These are phyloP conservation scores for Penicillium hordei DNA, from an alignment of 2,329 filamentous ascomycete genomes.

Conservation along the genomic window DNA sequence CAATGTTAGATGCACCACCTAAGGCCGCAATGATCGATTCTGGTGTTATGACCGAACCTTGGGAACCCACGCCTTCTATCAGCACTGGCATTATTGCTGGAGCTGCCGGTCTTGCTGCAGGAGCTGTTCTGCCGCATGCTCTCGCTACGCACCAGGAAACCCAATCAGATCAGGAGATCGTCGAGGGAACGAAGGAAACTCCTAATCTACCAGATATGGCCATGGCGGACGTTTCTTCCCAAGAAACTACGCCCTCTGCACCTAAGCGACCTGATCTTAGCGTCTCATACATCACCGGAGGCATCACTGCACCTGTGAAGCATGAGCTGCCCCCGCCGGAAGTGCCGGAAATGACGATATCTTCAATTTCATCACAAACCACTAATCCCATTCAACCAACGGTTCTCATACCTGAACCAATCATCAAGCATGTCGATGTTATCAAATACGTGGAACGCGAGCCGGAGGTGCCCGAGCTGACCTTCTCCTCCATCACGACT, in stretches of 20 bases:
- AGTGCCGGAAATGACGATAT: slow-evolving; percentile 31
- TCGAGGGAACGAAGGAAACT: slow-evolving; percentile 17
- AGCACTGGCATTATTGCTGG: slow-evolving; percentile 7
- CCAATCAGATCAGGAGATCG: slow-evolving; percentile 19
- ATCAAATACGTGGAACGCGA: slow-evolving; percentile 12
- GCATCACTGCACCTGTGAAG: slow-evolving; percentile 32
- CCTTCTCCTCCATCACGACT: slow-evolving; percentile 31
- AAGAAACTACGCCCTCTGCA: slow-evolving; percentile 38
- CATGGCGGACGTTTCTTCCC: slow-evolving; percentile 34
- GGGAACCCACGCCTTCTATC: slow-evolving; percentile 41
- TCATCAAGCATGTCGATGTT: slow-evolving; percentile 11
- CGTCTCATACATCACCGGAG: slow-evolving; percentile 34
- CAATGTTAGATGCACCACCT: slow-evolving; percentile 22
- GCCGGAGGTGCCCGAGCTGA: slow-evolving; percentile 23
- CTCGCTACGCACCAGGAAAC: slow-evolving; percentile 21
- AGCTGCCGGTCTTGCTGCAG: slow-evolving; percentile 23
- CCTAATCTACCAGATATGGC: slow-evolving; percentile 28
- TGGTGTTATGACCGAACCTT: slow-evolving; percentile 63
- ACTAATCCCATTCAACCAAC: slow-evolving; percentile 23
- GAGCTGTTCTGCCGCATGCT: slow-evolving; percentile 18
- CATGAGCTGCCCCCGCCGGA: slow-evolving; percentile 17
- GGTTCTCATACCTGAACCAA: slow-evolving; percentile 15
- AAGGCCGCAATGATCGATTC: slow-evolving; percentile 57
- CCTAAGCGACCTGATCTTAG: slow-evolving; percentile 45
- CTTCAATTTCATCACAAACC: slow-evolving; percentile 35